phyloP scores from a whole-genome alignment of 805 yeast species.

The Candida insectorum region DNA sequence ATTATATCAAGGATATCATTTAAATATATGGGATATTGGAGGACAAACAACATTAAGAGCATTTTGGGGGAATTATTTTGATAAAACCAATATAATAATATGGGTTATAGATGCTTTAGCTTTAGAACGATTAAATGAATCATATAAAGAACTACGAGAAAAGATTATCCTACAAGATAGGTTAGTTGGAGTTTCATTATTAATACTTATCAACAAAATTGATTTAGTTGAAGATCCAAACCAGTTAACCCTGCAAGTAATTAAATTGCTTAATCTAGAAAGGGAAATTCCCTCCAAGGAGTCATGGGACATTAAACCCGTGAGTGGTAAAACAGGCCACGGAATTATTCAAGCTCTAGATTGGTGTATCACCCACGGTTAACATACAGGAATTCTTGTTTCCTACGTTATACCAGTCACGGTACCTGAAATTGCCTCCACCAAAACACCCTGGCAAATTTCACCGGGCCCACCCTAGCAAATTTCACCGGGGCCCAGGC shows the following conservation, averaged over 20 bases:
- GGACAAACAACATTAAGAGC: constrained; percentile 46
- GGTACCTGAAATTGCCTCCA: too few relatives aligned
- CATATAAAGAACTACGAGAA: constrained; percentile 57
- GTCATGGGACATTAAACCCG: too few relatives aligned
- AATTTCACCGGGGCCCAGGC: too few relatives aligned
- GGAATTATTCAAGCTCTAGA: constrained; percentile 3
- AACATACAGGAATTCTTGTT: too few relatives aligned
- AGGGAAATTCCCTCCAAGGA: constrained; percentile 16
- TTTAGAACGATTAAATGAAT: constrained; percentile 60
- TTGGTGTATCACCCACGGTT: constrained; percentile 6
- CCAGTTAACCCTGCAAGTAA: not conserved
- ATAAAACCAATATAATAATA: constrained; percentile 65
- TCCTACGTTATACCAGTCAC: too few relatives aligned
- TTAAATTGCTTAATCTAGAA: constrained; percentile 16
- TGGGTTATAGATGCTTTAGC: constrained; percentile 83
- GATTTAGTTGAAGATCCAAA: constrained; percentile 47
- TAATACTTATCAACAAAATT: constrained; percentile 70
- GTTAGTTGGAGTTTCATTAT: constrained; percentile 64
- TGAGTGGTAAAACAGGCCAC: constrained; percentile 34
- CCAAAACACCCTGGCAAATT: too few relatives aligned
- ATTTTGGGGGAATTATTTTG: constrained; percentile 81
- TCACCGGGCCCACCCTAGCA: too few relatives aligned
- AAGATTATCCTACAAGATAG: constrained; percentile 64
- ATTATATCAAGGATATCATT: constrained; percentile 35
- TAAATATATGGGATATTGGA: constrained; percentile 86